Percentiles rank a stretch among this genome's conserved stretches.
phyloP scores from a whole-genome alignment of 202 grass and related monocot species.

The Saccharum hybrid region DNA sequence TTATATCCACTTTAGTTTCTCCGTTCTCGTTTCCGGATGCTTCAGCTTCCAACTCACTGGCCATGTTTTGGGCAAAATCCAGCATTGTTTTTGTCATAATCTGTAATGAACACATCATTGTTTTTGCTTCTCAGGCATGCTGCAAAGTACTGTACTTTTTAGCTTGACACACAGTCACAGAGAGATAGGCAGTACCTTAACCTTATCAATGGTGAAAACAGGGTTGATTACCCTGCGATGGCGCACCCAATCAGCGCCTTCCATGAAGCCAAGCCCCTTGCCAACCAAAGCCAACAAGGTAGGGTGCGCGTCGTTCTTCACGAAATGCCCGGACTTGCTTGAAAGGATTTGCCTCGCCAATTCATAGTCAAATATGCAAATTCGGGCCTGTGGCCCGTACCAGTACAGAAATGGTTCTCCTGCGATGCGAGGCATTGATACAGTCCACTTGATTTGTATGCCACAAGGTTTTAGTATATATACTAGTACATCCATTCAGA shows the following conservation, averaged over 20 bases:
- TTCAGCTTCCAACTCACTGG: constrained; percentile 42
- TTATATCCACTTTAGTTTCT: constrained; percentile 45
- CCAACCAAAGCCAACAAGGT: constrained; percentile 37
- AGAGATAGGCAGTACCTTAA: constrained; percentile 43
- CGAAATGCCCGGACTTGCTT: constrained; percentile 57
- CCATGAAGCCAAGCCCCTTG: constrained; percentile 39
- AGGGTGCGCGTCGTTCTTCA: constrained; percentile 32
- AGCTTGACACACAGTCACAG: too few relatives aligned
- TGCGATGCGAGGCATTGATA: background rate
- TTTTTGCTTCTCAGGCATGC: background rate
- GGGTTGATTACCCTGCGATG: constrained; percentile 58
- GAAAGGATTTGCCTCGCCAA: constrained; percentile 50
- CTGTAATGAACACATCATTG: background rate
- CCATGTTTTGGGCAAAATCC: constrained; percentile 41
- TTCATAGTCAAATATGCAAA: constrained; percentile 59
- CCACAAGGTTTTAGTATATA: background rate
- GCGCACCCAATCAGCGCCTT: constrained; percentile 56
- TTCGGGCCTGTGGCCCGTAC: constrained; percentile 40
- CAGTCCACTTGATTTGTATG: background rate
- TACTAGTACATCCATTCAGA: too few relatives aligned
- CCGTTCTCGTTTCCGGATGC: constrained; percentile 7
- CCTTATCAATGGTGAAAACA: constrained; percentile 60
- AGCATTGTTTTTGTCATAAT: constrained; percentile 52
- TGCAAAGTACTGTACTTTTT: background rate
- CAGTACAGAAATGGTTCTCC: constrained; percentile 59